Base-by-base conservation (phyloP, 2,329 filamentous ascomycete species). In the Hypomyces rosellus region DNA sequence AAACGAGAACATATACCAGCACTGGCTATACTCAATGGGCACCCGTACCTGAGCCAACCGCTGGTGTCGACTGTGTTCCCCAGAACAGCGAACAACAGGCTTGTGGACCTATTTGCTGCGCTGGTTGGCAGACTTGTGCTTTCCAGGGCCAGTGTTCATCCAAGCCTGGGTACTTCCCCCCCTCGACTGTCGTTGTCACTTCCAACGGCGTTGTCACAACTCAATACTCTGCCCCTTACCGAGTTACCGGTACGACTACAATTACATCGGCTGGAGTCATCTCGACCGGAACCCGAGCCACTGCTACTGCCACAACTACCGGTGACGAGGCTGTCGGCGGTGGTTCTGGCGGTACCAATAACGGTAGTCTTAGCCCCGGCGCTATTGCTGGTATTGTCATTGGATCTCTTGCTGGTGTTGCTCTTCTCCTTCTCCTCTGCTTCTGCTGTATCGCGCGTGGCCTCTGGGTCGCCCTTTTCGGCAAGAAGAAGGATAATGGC, bases 361-460 rank as follows among this genome's bases (percentile, higher is more conserved):
- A 69, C 25, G 69, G 69, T 50, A 66, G 69, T 40, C 75, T 91
- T 48, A 87, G 83, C 59, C 78, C 75, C 40, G 87, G 86, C 47
- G 87, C 85, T 53, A 91, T 91, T 59, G 87, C 88, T 14, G 87
- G 87, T 53, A 91, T 91, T 60, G 87, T 91, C 57, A 84, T 91
- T 50, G 87, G 87, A 55, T 78, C 81, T 11, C 74, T 91, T 45
- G 77, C 78, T 13, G 87, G 85, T 54, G 74, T 89, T 34, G 68
- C 77, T 38, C 72, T 91, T 2, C 77, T 91, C 18, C 71, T 85
- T 4, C 75, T 88, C 7, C 69, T 90, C 61, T 89, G 85, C 74
- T 83, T 88, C 71, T 90, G 82, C 76, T 88, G 85, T 72, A 82
- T 84, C 53, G 75, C 78, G 52, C 75, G 78, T 56, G 80, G 80